Base-by-base conservation (phyloP, 331 rosid genomes). In the Dryas integrifolia region DNA sequence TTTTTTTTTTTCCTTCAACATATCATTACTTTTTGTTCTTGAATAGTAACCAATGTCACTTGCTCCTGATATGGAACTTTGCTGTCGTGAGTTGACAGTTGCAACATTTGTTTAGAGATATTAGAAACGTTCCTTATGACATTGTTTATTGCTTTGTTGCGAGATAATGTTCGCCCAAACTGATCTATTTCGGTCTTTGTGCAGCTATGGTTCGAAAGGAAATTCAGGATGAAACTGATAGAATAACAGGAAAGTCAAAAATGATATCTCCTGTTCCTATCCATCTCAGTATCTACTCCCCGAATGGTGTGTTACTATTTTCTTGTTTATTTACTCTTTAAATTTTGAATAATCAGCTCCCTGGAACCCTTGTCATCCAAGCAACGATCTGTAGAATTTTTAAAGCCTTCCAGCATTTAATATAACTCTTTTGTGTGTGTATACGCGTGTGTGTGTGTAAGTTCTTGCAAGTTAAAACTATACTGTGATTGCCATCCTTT, bases 201-300 rank as follows among this genome's bases (percentile, higher is more conserved):
- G 82, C 87, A 93, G 98, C 88, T 18, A 15, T 79, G 47, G 86
- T 93, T 55, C 96, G 98, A 52, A 82, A 86, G 76, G 98, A 93
- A 80, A 93, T 93, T 79, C 88, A 87, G 76, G 96, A 93, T 9
- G 98, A 93, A 85, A 93, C 98, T 74, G 98, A 93, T 72, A 85
- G 98, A 82, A 66, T 89, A 46, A 93, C 96, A 0, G 98, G 97
- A 60, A 89, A 80, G 86, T 26, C 86, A 15, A 93, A 91, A 81
- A 92, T 86, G 79, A 93, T 93, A 65, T 93, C 98, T 76, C 88
- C 87, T 72, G 73, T 93, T 81, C 98, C 98, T 57, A 93, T 93
- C 81, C 98, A 93, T 84, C 96, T 93, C 58, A 93, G 98, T 78
- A 93, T 93, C 90, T 91, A 90, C 81, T 93, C 98, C 64, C 92